Base-by-base conservation (phyloP, 139 green algal species). In the Ettlia oleoabundans region DNA sequence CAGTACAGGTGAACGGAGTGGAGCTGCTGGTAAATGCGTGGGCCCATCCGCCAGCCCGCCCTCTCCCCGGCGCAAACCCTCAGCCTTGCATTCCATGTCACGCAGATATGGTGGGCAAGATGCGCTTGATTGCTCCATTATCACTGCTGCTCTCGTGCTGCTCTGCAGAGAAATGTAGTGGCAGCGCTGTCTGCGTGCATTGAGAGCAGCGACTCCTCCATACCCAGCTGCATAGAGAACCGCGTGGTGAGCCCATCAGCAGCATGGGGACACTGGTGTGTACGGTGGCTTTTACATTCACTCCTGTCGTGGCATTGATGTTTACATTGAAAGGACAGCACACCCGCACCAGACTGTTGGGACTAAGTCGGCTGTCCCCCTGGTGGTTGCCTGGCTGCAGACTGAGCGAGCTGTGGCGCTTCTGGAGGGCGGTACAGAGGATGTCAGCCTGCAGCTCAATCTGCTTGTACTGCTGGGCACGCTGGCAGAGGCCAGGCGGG, bases 401-500 rank as follows among this genome's bases (percentile, higher is more conserved):
- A 62, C 76, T 0, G 62, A 82, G 76, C 73, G 73, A 2, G 42
- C 76, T 3, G 41, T 74, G n/a, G 19, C 32, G 42, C 21, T 55
- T 41, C 76, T 75, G 3, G 28, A 58, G 21, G 26, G 42, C 21
- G 9, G 21, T 9, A n/a, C n/a, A 2, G 24, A 35, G 19, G 67
- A 84, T 22, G 22, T 35, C 26, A n/a, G 32, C 32, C 43, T 85
- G 38, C 40, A 55, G 51, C 58, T 87, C 32, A 87, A 87, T 71
- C 61, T 77, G 43, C 62, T 78, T 32, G 65, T 70, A 32, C 67
- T 77, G 37, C 62, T 87, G 43, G 82, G 82, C 43, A 53, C 74
- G 66, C 43, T 82, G 61, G 82, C 28, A 7, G 82, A 84, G 68
- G 70, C 41, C 0, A 28, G 62, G 2, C 41, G 67, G 21, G 64